Conservation (phyloP, 208 protist genomes). For the Endotrypanum monterogeii region DNA sequence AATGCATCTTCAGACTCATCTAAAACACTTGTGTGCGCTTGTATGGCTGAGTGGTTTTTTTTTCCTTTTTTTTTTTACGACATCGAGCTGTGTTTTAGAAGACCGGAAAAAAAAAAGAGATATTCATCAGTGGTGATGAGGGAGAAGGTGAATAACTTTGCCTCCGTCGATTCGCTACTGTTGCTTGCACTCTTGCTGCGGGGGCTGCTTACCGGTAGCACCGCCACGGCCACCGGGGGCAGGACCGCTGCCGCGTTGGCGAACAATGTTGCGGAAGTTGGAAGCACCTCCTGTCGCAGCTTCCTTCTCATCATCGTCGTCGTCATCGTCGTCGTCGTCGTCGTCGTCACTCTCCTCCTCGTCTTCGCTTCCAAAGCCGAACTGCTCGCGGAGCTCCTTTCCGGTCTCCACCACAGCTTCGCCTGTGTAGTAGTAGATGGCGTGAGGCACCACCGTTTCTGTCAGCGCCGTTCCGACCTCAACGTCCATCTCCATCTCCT, state of each 20-base stretch:
- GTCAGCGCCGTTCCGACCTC: constrained; percentile 78
- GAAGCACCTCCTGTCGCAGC: constrained; percentile 7
- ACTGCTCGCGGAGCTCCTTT: constrained; percentile 35
- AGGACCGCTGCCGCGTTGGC: constrained; percentile 16
- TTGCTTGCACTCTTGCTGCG: constrained; percentile 74
- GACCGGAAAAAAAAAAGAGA: neutral
- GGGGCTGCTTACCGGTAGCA: constrained; percentile 8
- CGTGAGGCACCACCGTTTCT: constrained; percentile 79
- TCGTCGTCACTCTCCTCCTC: constrained; percentile 64
- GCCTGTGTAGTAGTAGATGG: constrained; percentile 91
- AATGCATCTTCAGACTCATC: neutral
- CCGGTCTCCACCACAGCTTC: constrained; percentile 73
- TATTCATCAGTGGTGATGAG: neutral
- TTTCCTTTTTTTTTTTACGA: neutral
- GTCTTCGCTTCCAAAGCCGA: constrained; percentile 36
- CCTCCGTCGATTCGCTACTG: constrained; percentile 44
- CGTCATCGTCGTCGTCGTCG: constrained; percentile 56
- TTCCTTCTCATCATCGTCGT: constrained; percentile 32
- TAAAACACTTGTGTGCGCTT: neutral
- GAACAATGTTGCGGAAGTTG: constrained; percentile 31
- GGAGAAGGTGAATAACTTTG: constrained; percentile 4
- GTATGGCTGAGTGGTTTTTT: neutral
- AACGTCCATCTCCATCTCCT: constrained; percentile 81
- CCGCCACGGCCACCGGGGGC: constrained; percentile 21
- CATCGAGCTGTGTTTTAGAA: neutral